Conservation (phyloP, 169 alveolate species). For the Babesia caballi region DNA sequence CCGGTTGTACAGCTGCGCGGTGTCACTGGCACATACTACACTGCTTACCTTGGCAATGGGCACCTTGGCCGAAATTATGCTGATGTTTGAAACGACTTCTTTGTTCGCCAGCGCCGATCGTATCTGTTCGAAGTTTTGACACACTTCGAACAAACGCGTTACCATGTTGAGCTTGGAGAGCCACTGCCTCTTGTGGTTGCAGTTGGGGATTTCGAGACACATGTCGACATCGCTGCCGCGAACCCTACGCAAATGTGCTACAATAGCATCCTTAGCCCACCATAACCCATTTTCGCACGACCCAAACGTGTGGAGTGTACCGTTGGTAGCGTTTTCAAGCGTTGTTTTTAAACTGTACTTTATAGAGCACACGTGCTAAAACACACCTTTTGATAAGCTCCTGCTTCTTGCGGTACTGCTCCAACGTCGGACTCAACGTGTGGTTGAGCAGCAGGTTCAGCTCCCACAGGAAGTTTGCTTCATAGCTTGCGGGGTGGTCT, state of each 20-base stretch:
- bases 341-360: slow-evolving; percentile 24
- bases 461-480: slow-evolving; percentile 26
- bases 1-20: slow-evolving; percentile 33
- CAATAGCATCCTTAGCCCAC: background rate
- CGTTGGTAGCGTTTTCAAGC: slow-evolving; percentile 28
- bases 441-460: slow-evolving; percentile 26
- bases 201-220: slow-evolving; percentile 61
- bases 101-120: slow-evolving; percentile 21
- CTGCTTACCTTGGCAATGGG: slow-evolving; percentile 74
- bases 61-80: slow-evolving; percentile 73
- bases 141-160: background rate
- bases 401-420: slow-evolving; percentile 48
- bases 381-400: slow-evolving; percentile 25
- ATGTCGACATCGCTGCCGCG: slow-evolving; percentile 61
- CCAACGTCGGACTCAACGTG: slow-evolving; percentile 41
- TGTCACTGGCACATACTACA: background rate
- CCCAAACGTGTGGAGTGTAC: slow-evolving; percentile 58
- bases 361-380: background rate
- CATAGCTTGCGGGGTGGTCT: background rate
- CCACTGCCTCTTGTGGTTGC: slow-evolving; percentile 51
- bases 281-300: slow-evolving; percentile 63
- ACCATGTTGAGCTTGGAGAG: slow-evolving; percentile 56
- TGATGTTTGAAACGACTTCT: slow-evolving; percentile 39
- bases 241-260: slow-evolving; percentile 19
- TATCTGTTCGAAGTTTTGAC: background rate